Evolutionary conservation across 345 rosid genomes (phyloP).

Genomic region (Camelina sativa): DNA sequence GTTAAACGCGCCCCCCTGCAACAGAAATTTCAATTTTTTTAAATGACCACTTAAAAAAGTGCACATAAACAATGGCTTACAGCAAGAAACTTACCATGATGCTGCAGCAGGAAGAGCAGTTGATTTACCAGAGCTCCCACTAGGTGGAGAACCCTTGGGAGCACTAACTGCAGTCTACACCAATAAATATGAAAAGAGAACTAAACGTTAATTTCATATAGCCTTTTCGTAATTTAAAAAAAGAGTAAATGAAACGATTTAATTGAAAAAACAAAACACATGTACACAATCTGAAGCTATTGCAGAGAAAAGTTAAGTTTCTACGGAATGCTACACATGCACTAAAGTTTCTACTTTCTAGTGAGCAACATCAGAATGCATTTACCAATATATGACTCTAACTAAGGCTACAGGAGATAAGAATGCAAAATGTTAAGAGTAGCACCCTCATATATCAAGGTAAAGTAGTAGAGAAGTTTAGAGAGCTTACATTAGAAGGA

Average conservation of each 20-base stretch:
- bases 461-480: not conserved
- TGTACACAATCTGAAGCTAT: conserved; percentile 4
- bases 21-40: not conserved
- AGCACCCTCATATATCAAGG: conserved; percentile 4
- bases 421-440: not conserved
- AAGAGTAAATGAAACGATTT: not conserved
- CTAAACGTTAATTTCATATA: not conserved
- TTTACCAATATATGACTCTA: conserved; percentile 20
- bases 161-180: conserved; percentile 48
- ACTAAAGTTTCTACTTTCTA: conserved; percentile 19
- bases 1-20: conserved; percentile 64
- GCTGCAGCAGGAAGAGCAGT: conserved; percentile 85
- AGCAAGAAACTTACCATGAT: conserved; percentile 61
- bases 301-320: conserved; percentile 17
- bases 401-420: conserved; percentile 1
- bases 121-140: conserved; percentile 62
- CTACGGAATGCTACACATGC: not conserved
- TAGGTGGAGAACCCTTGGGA: conserved; percentile 64
- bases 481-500: conserved; percentile 62
- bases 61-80: conserved; percentile 8
- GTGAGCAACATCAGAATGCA: conserved; percentile 13
- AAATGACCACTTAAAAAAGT: not conserved
- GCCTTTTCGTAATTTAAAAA: conserved; percentile 2
- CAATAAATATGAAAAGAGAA: conserved; percentile 29
- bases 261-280: not conserved